Evolutionary conservation across 192 early-diverging fungal species (phyloP).

Genomic region (Phlyctochytrium bullatum): DNA sequence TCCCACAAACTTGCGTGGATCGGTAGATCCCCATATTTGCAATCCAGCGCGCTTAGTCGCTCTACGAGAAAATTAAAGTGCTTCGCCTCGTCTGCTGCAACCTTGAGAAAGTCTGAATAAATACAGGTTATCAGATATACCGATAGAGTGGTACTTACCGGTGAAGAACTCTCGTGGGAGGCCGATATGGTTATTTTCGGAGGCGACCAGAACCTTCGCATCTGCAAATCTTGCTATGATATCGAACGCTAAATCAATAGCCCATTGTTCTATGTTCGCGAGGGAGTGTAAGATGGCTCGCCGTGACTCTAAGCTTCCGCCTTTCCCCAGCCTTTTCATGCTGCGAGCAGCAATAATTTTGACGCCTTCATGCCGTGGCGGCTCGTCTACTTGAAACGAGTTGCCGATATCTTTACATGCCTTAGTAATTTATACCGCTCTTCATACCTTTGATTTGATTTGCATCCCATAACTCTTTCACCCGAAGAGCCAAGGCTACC

Average conservation of each 20-base stretch:
- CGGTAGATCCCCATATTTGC: constrained; percentile 53
- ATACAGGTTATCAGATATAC: background rate
- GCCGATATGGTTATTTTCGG: background rate
- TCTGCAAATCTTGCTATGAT: constrained; percentile 56
- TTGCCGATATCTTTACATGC: background rate
- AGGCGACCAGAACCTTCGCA: background rate
- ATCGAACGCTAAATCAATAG: constrained; percentile 66
- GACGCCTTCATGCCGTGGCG: constrained; percentile 41
- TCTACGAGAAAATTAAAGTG: constrained; percentile 56
- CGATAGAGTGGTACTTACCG: background rate
- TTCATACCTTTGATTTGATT: background rate
- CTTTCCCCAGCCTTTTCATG: constrained; percentile 49
- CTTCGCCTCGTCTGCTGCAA: constrained; percentile 65
- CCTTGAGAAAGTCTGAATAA: constrained; percentile 40
- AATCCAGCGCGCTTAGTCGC: constrained; percentile 47
- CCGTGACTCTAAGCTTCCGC: constrained; percentile 48
- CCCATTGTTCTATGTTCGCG: constrained; percentile 69
- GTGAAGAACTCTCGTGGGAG: constrained; percentile 35
- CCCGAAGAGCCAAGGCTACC: background rate
- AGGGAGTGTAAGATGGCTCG: constrained; percentile 62
- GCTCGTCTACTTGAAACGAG: constrained; percentile 35
- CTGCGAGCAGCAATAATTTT: constrained; percentile 41
- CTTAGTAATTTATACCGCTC: too few species aligned
- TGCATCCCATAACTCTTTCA: background rate
- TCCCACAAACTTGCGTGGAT: constrained; percentile 67